Evolutionary conservation across 2,329 filamentous ascomycete species (phyloP).

Genomic region (Fusarium pseudonygamai): DNA sequence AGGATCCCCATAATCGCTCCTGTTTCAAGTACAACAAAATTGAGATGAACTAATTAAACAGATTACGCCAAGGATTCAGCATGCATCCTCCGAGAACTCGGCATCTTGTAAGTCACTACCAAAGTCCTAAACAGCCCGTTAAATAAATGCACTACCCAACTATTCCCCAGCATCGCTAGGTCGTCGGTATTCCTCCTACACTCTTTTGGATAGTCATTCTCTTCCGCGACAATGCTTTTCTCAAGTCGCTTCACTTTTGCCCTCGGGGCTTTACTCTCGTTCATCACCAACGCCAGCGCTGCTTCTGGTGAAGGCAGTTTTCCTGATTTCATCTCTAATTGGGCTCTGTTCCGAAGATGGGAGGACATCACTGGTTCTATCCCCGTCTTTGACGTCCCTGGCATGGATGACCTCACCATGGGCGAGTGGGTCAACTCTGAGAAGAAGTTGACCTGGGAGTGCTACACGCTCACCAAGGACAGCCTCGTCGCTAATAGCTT

Average conservation of each 20-base stretch:
- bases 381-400: slow-evolving; percentile 5
- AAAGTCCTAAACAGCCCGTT: not conserved
- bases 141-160: slow-evolving; percentile 21
- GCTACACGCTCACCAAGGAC: slow-evolving; percentile 2
- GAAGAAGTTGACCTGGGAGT: slow-evolving; percentile 8
- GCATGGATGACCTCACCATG: not conserved
- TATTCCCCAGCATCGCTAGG: not conserved
- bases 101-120: not conserved
- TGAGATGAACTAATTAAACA: slow-evolving; percentile 8
- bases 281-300: not conserved
- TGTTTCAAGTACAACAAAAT: not conserved
- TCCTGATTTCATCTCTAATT: not conserved
- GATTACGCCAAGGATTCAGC: not conserved
- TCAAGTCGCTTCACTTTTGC: slow-evolving; percentile 8
- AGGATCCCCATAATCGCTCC: not conserved
- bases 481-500: not conserved
- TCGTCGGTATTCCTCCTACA: not conserved
- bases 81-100: not conserved
- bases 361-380: not conserved
- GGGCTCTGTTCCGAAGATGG: not conserved
- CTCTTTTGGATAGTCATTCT: not conserved
- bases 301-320: not conserved
- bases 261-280: slow-evolving; percentile 8
- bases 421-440: not conserved
- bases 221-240: slow-evolving; percentile 8